Evolutionary conservation across 2,329 filamentous ascomycete species (phyloP).

Genomic region (Apiospora kogelbergensis): DNA sequence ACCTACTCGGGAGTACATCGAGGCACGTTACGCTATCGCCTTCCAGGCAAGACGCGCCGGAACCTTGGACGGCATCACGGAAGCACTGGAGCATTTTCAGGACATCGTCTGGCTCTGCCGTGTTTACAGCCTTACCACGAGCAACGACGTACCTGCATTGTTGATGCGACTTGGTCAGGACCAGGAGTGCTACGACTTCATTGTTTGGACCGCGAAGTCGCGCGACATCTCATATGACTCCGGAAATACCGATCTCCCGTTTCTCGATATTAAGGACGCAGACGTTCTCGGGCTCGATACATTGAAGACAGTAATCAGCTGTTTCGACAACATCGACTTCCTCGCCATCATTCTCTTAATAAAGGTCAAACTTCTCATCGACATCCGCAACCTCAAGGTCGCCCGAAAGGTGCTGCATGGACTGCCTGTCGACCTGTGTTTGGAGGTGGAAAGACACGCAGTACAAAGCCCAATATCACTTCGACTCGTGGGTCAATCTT

Average conservation of each 20-base stretch:
- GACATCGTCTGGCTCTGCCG: conserved; percentile 46
- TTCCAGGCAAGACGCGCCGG: conserved; percentile 34
- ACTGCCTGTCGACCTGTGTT: conserved; percentile 21
- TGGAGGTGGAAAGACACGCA: conserved; percentile 19
- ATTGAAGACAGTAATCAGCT: conserved; percentile 11
- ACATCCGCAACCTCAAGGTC: conserved; percentile 25
- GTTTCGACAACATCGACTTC: conserved; percentile 13
- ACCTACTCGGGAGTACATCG: too few relatives aligned
- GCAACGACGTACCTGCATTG: conserved; percentile 39
- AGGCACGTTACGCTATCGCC: conserved; percentile 32
- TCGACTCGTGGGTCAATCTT: conserved; percentile 13
- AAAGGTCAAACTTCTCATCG: conserved; percentile 29
- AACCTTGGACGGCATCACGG: conserved; percentile 34
- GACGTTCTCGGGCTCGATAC: conserved; percentile 21
- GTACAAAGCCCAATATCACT: conserved; percentile 25
- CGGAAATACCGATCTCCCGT: conserved; percentile 28
- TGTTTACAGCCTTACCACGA: conserved; percentile 44
- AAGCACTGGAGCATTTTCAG: conserved; percentile 37
- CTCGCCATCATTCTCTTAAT: conserved; percentile 21
- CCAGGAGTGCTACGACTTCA: conserved; percentile 49
- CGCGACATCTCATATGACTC: too few relatives aligned
- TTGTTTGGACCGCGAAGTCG: too few relatives aligned
- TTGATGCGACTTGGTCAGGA: conserved; percentile 47
- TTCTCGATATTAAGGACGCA: conserved; percentile 21
- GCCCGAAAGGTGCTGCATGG: conserved; percentile 19